A percentile compares a stretch with the other conserved stretches of the same genome.
phyloP scores from a whole-genome alignment of 2,329 filamentous ascomycete genomes.

The Arthrinium puccinioides region DNA sequence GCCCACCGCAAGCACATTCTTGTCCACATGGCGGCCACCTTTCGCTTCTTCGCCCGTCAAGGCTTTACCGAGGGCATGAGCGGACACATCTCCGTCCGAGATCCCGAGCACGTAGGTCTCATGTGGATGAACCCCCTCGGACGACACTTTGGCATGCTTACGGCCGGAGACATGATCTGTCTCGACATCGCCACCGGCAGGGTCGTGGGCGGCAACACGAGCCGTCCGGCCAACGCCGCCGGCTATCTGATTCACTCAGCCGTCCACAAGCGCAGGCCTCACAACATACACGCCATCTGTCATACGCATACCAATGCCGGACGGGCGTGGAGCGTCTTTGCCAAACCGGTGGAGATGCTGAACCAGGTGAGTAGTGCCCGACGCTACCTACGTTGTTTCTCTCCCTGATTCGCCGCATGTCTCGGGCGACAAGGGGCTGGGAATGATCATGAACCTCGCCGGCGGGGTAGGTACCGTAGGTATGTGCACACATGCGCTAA shows the following conservation, averaged over 20 bases:
- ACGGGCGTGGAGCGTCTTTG: slow-evolving; percentile 62
- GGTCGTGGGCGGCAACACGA: slow-evolving; percentile 55
- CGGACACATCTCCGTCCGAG: slow-evolving; percentile 56
- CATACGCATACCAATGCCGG: slow-evolving; percentile 62
- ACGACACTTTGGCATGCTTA: slow-evolving; percentile 57
- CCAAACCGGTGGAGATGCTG: slow-evolving; percentile 59
- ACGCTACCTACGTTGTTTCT: no score
- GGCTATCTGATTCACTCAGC: slow-evolving; percentile 66
- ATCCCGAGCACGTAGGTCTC: slow-evolving; percentile 51
- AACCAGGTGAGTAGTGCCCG: no score
- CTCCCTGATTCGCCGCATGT: no score
- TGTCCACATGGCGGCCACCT: slow-evolving; percentile 60
- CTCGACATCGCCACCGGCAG: slow-evolving; percentile 51
- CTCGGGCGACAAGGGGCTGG: no score
- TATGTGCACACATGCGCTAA: no score
- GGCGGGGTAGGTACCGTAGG: no score
- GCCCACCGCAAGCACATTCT: slow-evolving; percentile 55
- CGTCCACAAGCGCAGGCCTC: slow-evolving; percentile 57
- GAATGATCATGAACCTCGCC: no score
- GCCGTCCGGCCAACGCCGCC: slow-evolving; percentile 55
- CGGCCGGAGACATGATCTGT: slow-evolving; percentile 60
- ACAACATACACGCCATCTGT: slow-evolving; percentile 56
- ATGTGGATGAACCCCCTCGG: slow-evolving; percentile 68
- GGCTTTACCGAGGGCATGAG: slow-evolving; percentile 54
- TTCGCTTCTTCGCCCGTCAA: slow-evolving; percentile 59